Percentiles rank a stretch among this genome's conserved stretches.
Conservation (phyloP, 257 asterid species). For the Solanum boliviense region DNA sequence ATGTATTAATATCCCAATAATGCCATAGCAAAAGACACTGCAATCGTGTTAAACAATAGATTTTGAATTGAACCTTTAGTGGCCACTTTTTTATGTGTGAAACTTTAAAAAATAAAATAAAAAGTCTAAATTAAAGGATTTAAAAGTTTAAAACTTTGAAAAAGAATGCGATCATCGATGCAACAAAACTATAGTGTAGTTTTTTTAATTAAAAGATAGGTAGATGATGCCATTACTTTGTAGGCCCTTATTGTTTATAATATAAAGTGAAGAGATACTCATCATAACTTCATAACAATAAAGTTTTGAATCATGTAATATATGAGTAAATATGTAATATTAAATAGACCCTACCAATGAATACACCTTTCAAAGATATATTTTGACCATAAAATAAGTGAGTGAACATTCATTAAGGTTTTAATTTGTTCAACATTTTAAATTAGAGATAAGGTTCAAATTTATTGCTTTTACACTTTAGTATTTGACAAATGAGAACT, state of each 20-base stretch:
- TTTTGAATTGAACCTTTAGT: conserved; percentile 8
- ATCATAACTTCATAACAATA: not conserved
- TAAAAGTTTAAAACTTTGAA: not conserved
- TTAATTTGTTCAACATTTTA: not conserved
- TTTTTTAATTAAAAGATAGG: not conserved
- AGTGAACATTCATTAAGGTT: not conserved
- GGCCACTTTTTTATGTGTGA: not conserved
- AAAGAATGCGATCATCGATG: not conserved
- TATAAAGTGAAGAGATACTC: not conserved
- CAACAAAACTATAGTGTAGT: not conserved
- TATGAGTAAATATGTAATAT: not conserved
- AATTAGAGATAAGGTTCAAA: not conserved
- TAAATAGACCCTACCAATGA: not conserved
- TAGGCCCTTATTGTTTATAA: not conserved
- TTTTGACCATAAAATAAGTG: not conserved
- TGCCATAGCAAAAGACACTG: conserved; percentile 19
- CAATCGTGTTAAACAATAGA: conserved; percentile 7
- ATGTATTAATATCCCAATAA: conserved; percentile 27
- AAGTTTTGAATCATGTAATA: not conserved
- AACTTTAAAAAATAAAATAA: not conserved
- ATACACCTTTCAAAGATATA: not conserved
- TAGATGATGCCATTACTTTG: not conserved
- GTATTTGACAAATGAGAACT: not conserved
- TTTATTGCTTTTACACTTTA: not conserved
- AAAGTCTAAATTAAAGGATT: not conserved